Conservation (phyloP, 208 protist species). For the Wallacemonas sp. region DNA sequence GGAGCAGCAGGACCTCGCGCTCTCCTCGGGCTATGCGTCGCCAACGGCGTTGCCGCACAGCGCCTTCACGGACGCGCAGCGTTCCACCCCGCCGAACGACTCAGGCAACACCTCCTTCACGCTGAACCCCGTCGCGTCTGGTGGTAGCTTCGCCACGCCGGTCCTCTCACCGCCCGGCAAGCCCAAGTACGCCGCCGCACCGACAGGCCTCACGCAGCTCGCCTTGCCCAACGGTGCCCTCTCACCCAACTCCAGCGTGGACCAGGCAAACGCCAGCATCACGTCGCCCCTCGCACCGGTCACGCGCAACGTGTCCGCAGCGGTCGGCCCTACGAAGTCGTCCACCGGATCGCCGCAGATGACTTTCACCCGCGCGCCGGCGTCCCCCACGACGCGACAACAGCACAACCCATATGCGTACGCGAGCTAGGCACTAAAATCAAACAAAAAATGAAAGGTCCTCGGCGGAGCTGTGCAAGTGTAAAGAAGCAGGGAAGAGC, state of each 20-base stretch:
- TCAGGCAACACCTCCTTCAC: constrained; percentile 7
- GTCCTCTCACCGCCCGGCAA: neutral
- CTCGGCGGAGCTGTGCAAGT: too few relatives aligned
- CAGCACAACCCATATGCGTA: constrained; percentile 5
- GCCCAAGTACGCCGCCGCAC: neutral
- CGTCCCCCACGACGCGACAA: neutral
- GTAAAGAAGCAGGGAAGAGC: too few relatives aligned
- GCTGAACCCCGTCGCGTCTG: neutral
- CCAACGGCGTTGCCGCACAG: neutral
- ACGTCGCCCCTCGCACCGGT: neutral
- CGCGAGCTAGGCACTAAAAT: neutral
- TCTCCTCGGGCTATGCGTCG: constrained; percentile 5
- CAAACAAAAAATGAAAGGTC: too few relatives aligned
- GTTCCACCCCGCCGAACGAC: constrained; percentile 7
- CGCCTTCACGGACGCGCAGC: constrained; percentile 7
- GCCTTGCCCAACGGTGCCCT: neutral
- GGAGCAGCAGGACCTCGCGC: constrained; percentile 3
- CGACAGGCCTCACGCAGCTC: neutral
- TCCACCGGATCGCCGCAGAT: neutral
- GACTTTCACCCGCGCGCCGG: neutral
- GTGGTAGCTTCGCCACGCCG: neutral
- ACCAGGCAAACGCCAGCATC: neutral
- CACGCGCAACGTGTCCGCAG: too few relatives aligned
- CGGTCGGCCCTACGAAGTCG: neutral
- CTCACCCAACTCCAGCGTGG: neutral